Evolutionary conservation across 2,329 filamentous ascomycete species (phyloP).

Genomic region (Ilyonectria robusta): DNA sequence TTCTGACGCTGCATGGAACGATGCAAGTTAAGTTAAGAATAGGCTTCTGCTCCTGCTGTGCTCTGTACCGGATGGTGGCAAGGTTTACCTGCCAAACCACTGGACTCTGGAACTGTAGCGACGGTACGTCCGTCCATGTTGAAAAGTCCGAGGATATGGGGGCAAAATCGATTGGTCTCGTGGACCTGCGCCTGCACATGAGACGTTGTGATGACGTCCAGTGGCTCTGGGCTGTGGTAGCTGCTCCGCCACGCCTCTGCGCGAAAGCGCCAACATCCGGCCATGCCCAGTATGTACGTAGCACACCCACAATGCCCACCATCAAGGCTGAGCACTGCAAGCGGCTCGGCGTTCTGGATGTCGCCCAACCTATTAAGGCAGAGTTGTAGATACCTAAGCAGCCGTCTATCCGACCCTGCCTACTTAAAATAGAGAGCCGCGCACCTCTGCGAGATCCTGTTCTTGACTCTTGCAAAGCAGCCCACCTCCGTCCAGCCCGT

Average conservation of each 20-base stretch:
- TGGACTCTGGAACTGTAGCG: neutral
- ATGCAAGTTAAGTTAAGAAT: constrained; percentile 1
- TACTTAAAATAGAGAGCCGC: constrained; percentile 20
- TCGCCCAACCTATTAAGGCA: constrained; percentile 21
- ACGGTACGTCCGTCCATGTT: neutral
- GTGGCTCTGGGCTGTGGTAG: neutral
- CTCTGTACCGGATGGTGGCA: neutral
- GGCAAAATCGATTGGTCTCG: constrained; percentile 20
- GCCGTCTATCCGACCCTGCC: neutral
- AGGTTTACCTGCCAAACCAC: neutral
- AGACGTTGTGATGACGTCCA: constrained; percentile 16
- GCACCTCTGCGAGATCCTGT: neutral
- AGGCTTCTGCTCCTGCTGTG: neutral
- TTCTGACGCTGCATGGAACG: neutral
- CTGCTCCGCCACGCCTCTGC: constrained; percentile 16
- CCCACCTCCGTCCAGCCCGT: neutral
- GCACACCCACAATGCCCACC: constrained; percentile 6
- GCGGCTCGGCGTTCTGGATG: constrained; percentile 13
- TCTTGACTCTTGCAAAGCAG: constrained; percentile 3
- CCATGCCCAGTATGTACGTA: constrained; percentile 1
- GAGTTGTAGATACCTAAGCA: constrained; percentile 16
- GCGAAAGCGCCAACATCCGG: constrained; percentile 1
- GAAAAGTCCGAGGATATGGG: neutral
- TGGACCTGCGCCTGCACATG: constrained; percentile 21
- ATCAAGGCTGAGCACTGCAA: constrained; percentile 25